Evolutionary conservation across 306 rosid species (phyloP), one percentile per base, ranked within the genome.

Genomic region (Arachis stenosperma): DNA sequence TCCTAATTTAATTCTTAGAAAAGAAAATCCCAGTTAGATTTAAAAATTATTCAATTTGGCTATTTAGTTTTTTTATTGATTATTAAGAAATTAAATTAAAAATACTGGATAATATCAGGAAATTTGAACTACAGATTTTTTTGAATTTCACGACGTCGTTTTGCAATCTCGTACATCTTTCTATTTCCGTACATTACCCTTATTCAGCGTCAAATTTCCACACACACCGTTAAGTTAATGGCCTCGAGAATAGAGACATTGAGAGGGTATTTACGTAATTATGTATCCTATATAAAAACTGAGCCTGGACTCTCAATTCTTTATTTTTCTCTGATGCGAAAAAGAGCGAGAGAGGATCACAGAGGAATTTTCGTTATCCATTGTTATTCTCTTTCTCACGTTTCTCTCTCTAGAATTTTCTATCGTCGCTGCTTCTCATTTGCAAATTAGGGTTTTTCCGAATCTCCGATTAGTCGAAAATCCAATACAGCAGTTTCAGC

Each of bases 301-400:
- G 0, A 11, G 78, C 65, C 83, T 9, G 66, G 62, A 58, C 79
- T 83, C 22, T 33, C 43, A 33, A 2, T 33, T 33, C 37, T 33
- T 33, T 33, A 33, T 12, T 50, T 6, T 48, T 6, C 39, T 67
- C 76, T 17, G 68, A 42, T 56, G 43, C 80, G 57, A 56, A 75
- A 77, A 75, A 76, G 83, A 64, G 79, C 90, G 85, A 84, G 78
- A 83, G 88, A 52, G 57, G 79, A 88, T 85, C 93, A 83, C 93
- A 83, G 86, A 82, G 89, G 84, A 85, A 76, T 81, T 88, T 77
- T 95, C 88, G 91, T 91, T 86, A 88, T 85, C 92, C 92, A 86
- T 70, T 9, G 53, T 75, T 52, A 74, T 64, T 73, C 65, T 81
- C 76, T 65, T 65, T 65, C 63, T 6, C 70, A 8, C 70, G 39